phyloP scores from a whole-genome alignment of 2,329 filamentous ascomycete genomes.

The Colletotrichum sojae region DNA sequence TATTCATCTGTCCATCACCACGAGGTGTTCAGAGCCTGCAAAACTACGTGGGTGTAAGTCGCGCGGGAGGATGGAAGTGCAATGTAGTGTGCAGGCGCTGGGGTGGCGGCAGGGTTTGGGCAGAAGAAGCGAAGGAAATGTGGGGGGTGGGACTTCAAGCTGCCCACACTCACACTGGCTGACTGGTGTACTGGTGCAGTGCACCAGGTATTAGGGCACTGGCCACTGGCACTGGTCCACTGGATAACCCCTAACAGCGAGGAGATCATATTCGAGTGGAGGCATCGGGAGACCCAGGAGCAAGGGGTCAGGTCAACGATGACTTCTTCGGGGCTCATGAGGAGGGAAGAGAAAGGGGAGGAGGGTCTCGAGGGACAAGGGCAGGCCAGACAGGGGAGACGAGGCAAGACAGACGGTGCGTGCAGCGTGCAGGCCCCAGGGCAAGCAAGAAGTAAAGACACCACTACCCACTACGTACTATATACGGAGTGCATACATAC shows the following conservation, averaged over 20 bases:
- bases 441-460: too few relatives aligned
- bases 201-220: too few relatives aligned
- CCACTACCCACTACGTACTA: too few relatives aligned
- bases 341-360: constrained; percentile 37
- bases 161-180: too few relatives aligned
- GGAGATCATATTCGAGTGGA: constrained; percentile 42
- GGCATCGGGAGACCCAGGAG: constrained; percentile 41
- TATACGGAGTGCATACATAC: too few relatives aligned
- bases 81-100: constrained; percentile 24
- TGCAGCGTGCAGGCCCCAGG: background rate
- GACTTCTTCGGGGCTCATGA: constrained; percentile 23
- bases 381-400: constrained; percentile 21
- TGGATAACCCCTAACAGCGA: constrained; percentile 35
- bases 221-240: constrained; percentile 13
- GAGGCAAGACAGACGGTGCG: constrained; percentile 3
- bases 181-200: too few relatives aligned
- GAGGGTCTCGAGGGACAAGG: constrained; percentile 25
- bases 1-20: constrained; percentile 38
- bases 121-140: constrained; percentile 17
- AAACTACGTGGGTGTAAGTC: constrained; percentile 39
- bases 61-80: constrained; percentile 12
- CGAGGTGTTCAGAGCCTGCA: constrained; percentile 16
- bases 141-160: too few relatives aligned
- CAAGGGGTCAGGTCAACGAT: constrained; percentile 31
- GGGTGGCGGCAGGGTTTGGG: constrained; percentile 40